Percentiles rank a stretch among this genome's conserved stretches.
Conservation (phyloP, 352 stramenopile genomes). For the Phytopythium kandeliae region DNA sequence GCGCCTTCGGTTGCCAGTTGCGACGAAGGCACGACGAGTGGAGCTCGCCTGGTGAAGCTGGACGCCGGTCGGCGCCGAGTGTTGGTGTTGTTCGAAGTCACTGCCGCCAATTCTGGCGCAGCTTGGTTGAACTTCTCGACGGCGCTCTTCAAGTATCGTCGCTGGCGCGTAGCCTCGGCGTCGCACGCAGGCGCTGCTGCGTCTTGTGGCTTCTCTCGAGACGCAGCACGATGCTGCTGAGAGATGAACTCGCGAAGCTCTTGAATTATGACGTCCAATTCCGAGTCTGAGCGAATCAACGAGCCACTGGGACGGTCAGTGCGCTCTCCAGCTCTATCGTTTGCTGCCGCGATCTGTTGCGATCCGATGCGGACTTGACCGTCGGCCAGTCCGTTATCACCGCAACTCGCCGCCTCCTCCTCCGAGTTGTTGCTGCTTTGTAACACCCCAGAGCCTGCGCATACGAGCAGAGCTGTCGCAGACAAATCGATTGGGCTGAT, state of each 20-base stretch:
- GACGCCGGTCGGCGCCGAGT: neutral
- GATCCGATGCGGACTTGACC: too few relatives aligned
- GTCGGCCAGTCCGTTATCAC: too few relatives aligned
- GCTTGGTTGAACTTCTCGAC: slow-evolving; percentile 40
- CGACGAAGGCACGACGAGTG: neutral
- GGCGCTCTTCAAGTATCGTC: slow-evolving; percentile 58
- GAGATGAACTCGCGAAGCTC: slow-evolving; percentile 53
- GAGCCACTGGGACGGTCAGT: neutral
- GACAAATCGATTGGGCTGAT: neutral
- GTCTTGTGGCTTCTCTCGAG: neutral
- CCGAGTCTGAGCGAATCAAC: slow-evolving; percentile 41
- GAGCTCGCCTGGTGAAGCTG: neutral
- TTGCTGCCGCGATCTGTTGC: neutral
- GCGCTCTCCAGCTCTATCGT: neutral
- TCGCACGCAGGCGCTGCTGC: neutral
- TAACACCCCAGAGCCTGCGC: slow-evolving; percentile 1
- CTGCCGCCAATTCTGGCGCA: neutral
- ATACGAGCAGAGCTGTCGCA: neutral
- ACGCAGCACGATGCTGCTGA: slow-evolving; percentile 18
- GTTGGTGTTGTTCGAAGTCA: neutral
- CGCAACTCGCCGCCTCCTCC: neutral
- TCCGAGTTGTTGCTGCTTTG: slow-evolving; percentile 5
- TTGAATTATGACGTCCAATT: slow-evolving; percentile 62
- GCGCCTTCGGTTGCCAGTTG: neutral
- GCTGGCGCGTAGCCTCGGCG: slow-evolving; percentile 11